phyloP scores from a whole-genome alignment of 345 rosid genomes.

The Lagerstroemia speciosa region DNA sequence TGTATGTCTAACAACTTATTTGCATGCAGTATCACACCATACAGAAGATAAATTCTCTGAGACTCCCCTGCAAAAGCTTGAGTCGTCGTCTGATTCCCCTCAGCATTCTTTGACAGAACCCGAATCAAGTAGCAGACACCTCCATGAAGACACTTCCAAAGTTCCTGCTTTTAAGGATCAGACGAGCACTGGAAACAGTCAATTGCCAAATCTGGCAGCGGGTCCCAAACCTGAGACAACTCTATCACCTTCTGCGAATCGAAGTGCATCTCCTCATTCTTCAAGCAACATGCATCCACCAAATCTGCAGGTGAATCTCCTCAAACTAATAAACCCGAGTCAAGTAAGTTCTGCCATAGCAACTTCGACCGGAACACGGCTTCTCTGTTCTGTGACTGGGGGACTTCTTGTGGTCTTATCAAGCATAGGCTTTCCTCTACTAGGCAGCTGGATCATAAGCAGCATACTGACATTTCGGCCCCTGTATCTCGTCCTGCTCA shows the following conservation, averaged over 20 bases:
- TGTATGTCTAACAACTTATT: not conserved
- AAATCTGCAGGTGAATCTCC: not conserved
- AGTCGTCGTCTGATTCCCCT: not conserved
- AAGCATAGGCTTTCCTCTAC: conserved; percentile 40
- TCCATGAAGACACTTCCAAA: not conserved
- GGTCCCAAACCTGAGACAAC: not conserved
- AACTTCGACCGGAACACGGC: conserved; percentile 39
- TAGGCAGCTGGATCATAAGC: conserved; percentile 25
- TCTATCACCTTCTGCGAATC: conserved; percentile 17
- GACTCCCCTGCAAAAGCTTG: conserved; percentile 17
- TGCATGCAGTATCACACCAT: not conserved
- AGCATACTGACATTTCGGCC: conserved; percentile 51
- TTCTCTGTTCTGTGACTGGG: conserved; percentile 34
- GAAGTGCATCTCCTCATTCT: conserved; percentile 20
- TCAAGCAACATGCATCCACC: not conserved
- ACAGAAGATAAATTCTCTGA: conserved; percentile 11
- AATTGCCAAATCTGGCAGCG: not conserved
- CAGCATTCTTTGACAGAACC: not conserved
- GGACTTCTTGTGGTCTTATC: conserved; percentile 51
- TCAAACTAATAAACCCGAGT: conserved; percentile 28
- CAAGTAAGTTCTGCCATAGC: conserved; percentile 49
- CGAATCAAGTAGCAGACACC: not conserved
- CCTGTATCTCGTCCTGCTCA: conserved; percentile 51
- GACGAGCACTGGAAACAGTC: not conserved
- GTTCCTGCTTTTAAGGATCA: not conserved